phyloP scores from a whole-genome alignment of 139 green algal species.

The Desmodesmus armatus region DNA sequence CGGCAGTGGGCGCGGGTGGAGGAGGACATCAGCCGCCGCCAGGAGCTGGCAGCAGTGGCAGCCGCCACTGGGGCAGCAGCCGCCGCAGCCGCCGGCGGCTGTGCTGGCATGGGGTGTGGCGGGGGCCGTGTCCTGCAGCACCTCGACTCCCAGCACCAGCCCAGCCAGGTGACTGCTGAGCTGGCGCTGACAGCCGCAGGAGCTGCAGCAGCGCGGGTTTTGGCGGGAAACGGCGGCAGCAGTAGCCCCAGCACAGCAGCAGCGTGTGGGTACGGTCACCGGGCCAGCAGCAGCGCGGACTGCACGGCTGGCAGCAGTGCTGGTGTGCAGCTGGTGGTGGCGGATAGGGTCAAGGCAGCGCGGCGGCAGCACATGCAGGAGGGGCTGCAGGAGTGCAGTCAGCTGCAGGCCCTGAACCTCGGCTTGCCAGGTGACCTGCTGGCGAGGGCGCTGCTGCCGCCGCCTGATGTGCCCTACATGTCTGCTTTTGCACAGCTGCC shows the following conservation, averaged over 20 bases:
- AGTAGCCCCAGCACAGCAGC: no score
- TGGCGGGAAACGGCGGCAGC: no score
- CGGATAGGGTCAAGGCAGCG: constrained; percentile 16
- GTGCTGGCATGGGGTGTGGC: neutral
- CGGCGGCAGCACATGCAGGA: constrained; percentile 33
- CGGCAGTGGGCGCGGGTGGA: constrained; percentile 18
- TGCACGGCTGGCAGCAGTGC: neutral
- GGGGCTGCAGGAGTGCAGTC: neutral
- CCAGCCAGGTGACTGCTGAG: constrained; percentile 26
- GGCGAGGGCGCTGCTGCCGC: constrained; percentile 1
- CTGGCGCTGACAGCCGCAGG: neutral
- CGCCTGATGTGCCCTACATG: constrained; percentile 29
- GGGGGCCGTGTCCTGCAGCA: constrained; percentile 5
- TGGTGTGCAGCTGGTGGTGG: neutral
- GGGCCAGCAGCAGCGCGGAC: neutral
- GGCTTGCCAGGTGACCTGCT: neutral
- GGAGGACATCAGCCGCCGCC: constrained; percentile 26
- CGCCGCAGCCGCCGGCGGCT: neutral
- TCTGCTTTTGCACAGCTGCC: constrained; percentile 1
- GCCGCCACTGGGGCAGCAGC: neutral
- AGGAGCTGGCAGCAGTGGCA: neutral
- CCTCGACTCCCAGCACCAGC: constrained; percentile 25
- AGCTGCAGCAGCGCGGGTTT: neutral
- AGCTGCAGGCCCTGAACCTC: neutral
- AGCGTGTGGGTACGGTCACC: no score